Percentiles rank a stretch among this genome's conserved stretches.
phyloP scores from a whole-genome alignment of 345 rosid genomes.

The Toxicodendron radicans region DNA sequence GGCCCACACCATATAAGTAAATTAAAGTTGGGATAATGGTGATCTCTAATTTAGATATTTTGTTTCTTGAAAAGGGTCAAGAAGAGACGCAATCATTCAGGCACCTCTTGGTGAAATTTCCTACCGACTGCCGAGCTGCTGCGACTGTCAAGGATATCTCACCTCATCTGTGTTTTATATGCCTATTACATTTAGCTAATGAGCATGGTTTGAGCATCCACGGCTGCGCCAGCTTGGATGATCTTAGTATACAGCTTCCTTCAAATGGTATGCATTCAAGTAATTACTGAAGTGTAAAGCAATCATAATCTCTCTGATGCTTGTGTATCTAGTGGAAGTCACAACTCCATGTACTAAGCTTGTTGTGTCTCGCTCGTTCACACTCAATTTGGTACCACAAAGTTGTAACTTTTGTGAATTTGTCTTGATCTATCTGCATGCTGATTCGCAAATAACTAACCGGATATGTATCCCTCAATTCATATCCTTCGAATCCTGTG shows the following conservation, averaged over 20 bases:
- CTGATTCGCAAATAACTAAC: neutral
- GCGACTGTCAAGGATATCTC: slow-evolving; percentile 63
- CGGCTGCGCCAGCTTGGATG: slow-evolving; percentile 56
- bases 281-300: neutral
- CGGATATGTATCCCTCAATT: no score
- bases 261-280: neutral
- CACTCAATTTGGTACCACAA: neutral
- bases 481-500: neutral
- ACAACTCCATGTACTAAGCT: neutral
- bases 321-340: neutral
- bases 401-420: neutral
- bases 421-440: neutral
- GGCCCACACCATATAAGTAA: neutral
- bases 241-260: slow-evolving; percentile 58
- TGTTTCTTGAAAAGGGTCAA: slow-evolving; percentile 37
- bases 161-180: slow-evolving; percentile 92
- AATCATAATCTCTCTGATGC: slow-evolving; percentile 1
- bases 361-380: neutral
- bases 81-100: slow-evolving; percentile 61
- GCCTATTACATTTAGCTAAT: slow-evolving; percentile 87
- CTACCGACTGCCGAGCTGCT: slow-evolving; percentile 72
- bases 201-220: slow-evolving; percentile 75
- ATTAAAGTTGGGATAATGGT: neutral
- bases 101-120: slow-evolving; percentile 66
- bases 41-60: slow-evolving; percentile 6